Evolutionary conservation across 2,329 filamentous ascomycete species (phyloP).

Genomic region (Sporothrix globosa): DNA sequence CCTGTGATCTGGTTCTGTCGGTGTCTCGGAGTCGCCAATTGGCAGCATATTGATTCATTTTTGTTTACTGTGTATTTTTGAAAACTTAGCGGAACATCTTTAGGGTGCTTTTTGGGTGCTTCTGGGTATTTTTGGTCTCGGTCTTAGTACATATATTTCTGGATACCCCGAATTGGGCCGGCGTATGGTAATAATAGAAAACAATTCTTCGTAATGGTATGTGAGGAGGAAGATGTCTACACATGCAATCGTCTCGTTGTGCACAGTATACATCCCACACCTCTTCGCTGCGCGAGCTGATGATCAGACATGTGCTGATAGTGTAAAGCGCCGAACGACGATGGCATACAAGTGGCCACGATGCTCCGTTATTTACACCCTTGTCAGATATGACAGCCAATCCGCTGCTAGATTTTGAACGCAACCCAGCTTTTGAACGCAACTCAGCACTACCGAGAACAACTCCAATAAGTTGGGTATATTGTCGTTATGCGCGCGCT

Average conservation of each 20-base stretch:
- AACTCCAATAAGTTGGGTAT: not conserved
- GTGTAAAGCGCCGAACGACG: not conserved
- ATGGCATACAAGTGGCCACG: not conserved
- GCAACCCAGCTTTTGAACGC: not conserved
- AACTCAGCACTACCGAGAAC: not conserved
- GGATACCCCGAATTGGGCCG: constrained; percentile 13
- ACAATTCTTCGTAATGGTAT: not conserved
- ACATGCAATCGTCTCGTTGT: not conserved
- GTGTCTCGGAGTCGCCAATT: not conserved
- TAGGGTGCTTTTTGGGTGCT: not conserved
- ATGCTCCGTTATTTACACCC: not conserved
- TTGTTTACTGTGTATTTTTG: not conserved
- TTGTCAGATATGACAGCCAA: constrained; percentile 1
- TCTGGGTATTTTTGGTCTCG: not conserved
- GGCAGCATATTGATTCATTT: not conserved
- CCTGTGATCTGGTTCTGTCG: not conserved
- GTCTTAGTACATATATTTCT: not conserved
- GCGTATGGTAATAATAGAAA: not conserved
- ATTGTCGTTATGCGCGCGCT: not conserved
- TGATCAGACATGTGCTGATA: not conserved
- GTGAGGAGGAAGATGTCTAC: not conserved
- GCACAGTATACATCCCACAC: not conserved
- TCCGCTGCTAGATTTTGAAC: not conserved
- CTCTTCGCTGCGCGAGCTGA: no score
- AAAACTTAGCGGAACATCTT: not conserved